Evolutionary conservation across 139 green algal species (phyloP).

Genomic region (Haematococcus sp.): DNA sequence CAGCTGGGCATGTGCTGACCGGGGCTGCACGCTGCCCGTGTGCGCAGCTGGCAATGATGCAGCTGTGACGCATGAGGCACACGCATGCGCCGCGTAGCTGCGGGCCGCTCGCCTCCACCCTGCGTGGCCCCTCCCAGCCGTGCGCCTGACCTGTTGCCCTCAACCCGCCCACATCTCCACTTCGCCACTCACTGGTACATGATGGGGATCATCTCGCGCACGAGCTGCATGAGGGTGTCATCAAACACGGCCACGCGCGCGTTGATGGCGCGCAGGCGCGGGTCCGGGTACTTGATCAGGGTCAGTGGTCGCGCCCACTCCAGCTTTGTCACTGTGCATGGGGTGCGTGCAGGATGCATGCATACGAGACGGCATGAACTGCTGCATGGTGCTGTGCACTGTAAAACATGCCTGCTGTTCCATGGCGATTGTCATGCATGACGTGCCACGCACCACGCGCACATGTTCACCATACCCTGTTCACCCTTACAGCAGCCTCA

Average conservation of each 20-base stretch:
- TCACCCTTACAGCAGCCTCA: too few relatives aligned
- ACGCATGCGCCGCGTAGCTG: too few relatives aligned
- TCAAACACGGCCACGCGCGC: constrained; percentile 77
- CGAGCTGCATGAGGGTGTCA: constrained; percentile 64
- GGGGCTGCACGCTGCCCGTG: not conserved
- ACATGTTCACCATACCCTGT: too few relatives aligned
- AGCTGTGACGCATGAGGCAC: too few relatives aligned
- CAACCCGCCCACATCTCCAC: not conserved
- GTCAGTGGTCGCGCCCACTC: constrained; percentile 67
- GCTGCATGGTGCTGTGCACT: not conserved
- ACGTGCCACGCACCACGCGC: too few relatives aligned
- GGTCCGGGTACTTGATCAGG: constrained; percentile 92
- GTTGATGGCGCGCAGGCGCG: constrained; percentile 83
- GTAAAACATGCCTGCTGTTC: not conserved
- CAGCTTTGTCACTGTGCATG: constrained; percentile 48
- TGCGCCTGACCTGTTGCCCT: not conserved
- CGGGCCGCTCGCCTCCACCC: too few relatives aligned
- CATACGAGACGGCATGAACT: not conserved
- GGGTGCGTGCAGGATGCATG: not conserved
- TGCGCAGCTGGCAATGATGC: not conserved
- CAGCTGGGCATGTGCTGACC: not conserved
- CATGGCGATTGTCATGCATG: not conserved
- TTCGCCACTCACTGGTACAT: constrained; percentile 84
- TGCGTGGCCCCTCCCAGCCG: too few relatives aligned
- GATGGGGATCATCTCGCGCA: constrained; percentile 89